phyloP scores from a whole-genome alignment of 2,329 filamentous ascomycete species.

The Xylaria sp. region DNA sequence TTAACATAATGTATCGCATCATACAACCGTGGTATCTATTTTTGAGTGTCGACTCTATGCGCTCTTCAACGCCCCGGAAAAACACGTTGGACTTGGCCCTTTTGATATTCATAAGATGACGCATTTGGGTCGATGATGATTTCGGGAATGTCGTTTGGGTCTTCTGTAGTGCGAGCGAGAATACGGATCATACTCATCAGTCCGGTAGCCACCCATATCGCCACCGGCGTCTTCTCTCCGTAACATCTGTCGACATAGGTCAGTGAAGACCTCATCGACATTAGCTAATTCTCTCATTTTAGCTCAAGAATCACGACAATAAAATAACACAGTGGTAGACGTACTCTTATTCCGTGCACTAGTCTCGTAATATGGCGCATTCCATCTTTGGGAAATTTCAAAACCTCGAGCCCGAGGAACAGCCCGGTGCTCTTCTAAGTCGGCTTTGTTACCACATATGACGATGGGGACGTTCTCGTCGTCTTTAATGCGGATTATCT shows the following conservation, averaged over 20 bases:
- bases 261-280: conserved; percentile 89
- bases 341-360: conserved; percentile 80
- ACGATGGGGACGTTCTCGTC: conserved; percentile 87
- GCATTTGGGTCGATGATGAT: conserved; percentile 54
- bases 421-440: conserved; percentile 85
- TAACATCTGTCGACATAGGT: conserved; percentile 86
- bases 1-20: conserved; percentile 16
- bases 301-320: conserved; percentile 4
- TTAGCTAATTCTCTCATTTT: conserved; percentile 65
- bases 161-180: conserved; percentile 50
- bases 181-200: conserved; percentile 56
- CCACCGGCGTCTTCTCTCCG: conserved; percentile 70
- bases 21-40: background rate
- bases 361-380: conserved; percentile 90
- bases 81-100: background rate
- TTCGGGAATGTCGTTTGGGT: conserved; percentile 47
- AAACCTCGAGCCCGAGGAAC: conserved; percentile 85
- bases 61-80: background rate
- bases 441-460: conserved; percentile 91
- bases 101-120: conserved; percentile 55
- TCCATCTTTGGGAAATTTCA: conserved; percentile 86
- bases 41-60: background rate
- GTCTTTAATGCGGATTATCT: conserved; percentile 92
- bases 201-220: conserved; percentile 51
- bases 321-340: conserved; percentile 37